phyloP scores from a whole-genome alignment of 768 basidiomycete genomes.

The Grammothele lineata region DNA sequence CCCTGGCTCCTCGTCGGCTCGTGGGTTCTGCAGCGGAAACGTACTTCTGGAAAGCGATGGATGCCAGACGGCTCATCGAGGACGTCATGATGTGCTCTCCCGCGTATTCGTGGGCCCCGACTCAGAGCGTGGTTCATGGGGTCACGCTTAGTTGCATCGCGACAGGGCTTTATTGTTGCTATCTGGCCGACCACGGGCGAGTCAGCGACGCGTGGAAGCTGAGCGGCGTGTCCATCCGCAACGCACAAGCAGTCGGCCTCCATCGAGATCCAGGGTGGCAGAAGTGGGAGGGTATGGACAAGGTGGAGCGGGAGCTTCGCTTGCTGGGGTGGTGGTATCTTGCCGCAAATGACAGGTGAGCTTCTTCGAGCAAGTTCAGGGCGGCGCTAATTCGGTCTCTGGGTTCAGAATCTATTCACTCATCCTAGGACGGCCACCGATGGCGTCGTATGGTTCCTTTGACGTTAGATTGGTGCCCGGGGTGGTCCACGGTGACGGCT shows the following conservation, averaged over 20 bases:
- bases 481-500: slow-evolving; percentile 17
- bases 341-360: slow-evolving; percentile 21
- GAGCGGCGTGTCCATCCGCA: slow-evolving; percentile 18
- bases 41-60: slow-evolving; percentile 41
- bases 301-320: slow-evolving; percentile 21
- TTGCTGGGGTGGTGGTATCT: slow-evolving; percentile 24
- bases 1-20: slow-evolving; percentile 31
- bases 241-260: slow-evolving; percentile 24
- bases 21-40: slow-evolving; percentile 16
- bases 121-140: slow-evolving; percentile 28
- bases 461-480: slow-evolving; percentile 30
- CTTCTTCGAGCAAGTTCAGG: background rate
- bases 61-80: slow-evolving; percentile 43
- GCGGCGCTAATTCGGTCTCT: slow-evolving; percentile 8
- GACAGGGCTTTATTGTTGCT: slow-evolving; percentile 39
- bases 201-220: slow-evolving; percentile 38
- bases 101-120: slow-evolving; percentile 14
- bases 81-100: slow-evolving; percentile 29
- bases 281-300: slow-evolving; percentile 25
- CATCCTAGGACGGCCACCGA: slow-evolving; percentile 42
- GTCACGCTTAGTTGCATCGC: slow-evolving; percentile 44
- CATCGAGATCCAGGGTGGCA: slow-evolving; percentile 26
- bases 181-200: slow-evolving; percentile 42
- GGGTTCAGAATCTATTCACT: slow-evolving; percentile 37
- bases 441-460: slow-evolving; percentile 34